Base-by-base conservation (phyloP, 108 stramenopile genomes). In the Cyclotella baltica region DNA sequence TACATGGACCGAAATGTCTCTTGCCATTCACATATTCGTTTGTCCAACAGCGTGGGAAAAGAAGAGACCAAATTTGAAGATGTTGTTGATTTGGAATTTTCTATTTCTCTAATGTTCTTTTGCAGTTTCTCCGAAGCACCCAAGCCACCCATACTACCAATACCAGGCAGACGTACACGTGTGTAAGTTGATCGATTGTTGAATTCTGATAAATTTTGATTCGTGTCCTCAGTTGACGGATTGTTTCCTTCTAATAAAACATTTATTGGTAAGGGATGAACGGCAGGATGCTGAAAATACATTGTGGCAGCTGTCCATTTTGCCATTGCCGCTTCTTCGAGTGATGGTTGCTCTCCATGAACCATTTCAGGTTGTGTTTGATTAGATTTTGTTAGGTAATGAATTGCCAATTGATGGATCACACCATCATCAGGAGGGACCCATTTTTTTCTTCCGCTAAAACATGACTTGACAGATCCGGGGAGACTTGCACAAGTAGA, bases 271-370 rank as follows among this genome's bases (percentile, higher is more conserved):
- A 83, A 67, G 6, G 83, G 83, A 62, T 83, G 66, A n/a, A 75
- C 73, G 5, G 83, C 55, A 62, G 83, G 83, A 75, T 83, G 78
- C 46, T 77, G 83, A 74, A 75, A 83, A 62, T 83, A 83, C 78
- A 83, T 79, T 22, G 67, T 75, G 38, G 61, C 67, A 16, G 83
- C 83, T 15, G 30, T 38, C 83, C 83, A 83, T 25, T 58, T 66
- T 8, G 81, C 81, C 65, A 59, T 37, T 29, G 64, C 62, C 23
- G 48, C 61, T 51, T 69, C 73, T 53, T 69, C 73, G 20, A 59
- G 33, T 36, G 79, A 68, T 13, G 63, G 35, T 46, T 29, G 46
- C 22, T 43, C 51, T 23, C 23, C 71, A 64, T 55, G 23, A 51
- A 8, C 13, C 18, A 34, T 34, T 33, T 30, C 15, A 37, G 19